Evolutionary conservation across 73 alveolate species (phyloP).

Genomic region (Breviolum minutum): DNA sequence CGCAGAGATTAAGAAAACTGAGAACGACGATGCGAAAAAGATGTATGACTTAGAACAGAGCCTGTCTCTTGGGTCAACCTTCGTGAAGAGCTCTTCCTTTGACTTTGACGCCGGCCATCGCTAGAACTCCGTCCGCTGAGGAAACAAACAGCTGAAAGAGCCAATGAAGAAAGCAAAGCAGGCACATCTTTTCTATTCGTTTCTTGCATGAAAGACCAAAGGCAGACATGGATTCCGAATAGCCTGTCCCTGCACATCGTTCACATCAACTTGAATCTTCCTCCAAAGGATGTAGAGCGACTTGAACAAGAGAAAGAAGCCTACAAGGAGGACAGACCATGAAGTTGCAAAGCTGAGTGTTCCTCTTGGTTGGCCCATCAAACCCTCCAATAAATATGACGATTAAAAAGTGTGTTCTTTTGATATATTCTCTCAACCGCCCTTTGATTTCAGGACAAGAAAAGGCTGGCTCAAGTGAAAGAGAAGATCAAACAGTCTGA

Average conservation of each 20-base stretch:
- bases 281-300: slow-evolving; percentile 96
- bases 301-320: slow-evolving; percentile 97
- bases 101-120: background rate
- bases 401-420: too few relatives aligned
- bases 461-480: slow-evolving; percentile 83
- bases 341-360: background rate
- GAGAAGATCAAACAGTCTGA: slow-evolving; percentile 97
- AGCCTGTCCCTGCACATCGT: background rate
- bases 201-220: too few relatives aligned
- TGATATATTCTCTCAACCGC: too few relatives aligned
- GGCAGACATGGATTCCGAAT: background rate
- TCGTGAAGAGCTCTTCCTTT: background rate
- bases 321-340: slow-evolving; percentile 96
- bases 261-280: background rate
- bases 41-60: slow-evolving; percentile 96
- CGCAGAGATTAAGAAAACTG: slow-evolving; percentile 97
- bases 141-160: slow-evolving; percentile 96
- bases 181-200: slow-evolving; percentile 11
- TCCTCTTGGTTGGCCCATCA: too few relatives aligned
- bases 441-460: slow-evolving; percentile 55
- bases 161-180: slow-evolving; percentile 98
- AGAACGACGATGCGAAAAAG: slow-evolving; percentile 96
- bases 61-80: background rate
- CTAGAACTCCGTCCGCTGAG: background rate
- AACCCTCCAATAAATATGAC: background rate